Percentiles rank a stretch among this genome's conserved stretches.
These are phyloP conservation scores for Acer negundo DNA, from an alignment of 345 rosid genomes.

Conservation along the genomic window DNA sequence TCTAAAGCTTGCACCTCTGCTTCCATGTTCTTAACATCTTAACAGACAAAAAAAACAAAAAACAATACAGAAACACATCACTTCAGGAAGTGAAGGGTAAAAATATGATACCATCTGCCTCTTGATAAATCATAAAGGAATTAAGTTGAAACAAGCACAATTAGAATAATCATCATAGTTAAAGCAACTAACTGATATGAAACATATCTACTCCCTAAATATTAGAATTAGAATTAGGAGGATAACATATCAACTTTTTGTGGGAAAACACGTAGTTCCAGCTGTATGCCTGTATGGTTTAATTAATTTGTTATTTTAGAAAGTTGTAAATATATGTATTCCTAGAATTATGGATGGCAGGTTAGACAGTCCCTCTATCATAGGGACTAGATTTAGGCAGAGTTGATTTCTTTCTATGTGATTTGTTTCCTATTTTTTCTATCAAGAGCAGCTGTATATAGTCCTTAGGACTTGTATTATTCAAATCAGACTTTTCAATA, in stretches of 20 bases:
- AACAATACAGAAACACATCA: not conserved
- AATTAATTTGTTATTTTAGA: too few relatives aligned
- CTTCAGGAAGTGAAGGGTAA: constrained; percentile 8
- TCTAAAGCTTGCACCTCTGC: constrained; percentile 93
- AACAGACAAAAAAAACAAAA: constrained; percentile 18
- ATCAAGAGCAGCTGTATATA: too few relatives aligned
- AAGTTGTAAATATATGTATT: too few relatives aligned
- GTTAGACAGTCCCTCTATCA: too few relatives aligned
- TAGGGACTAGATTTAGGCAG: too few relatives aligned
- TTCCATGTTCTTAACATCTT: constrained; percentile 85
- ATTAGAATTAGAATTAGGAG: not conserved
- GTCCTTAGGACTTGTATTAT: too few relatives aligned
- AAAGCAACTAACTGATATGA: not conserved
- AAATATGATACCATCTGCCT: not conserved
- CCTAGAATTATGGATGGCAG: too few relatives aligned
- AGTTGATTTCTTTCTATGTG: too few relatives aligned
- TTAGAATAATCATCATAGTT: not conserved
- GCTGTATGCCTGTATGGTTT: too few relatives aligned
- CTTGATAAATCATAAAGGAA: not conserved
- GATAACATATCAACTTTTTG: not conserved
- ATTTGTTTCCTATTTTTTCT: too few relatives aligned
- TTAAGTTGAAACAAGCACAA: not conserved
- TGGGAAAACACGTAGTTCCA: too few relatives aligned
- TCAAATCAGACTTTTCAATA: too few relatives aligned
- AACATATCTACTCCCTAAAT: not conserved